These are phyloP conservation scores for Sechiopsis laciniata DNA, from an alignment of 306 rosid genomes.

Conservation along the genomic window DNA sequence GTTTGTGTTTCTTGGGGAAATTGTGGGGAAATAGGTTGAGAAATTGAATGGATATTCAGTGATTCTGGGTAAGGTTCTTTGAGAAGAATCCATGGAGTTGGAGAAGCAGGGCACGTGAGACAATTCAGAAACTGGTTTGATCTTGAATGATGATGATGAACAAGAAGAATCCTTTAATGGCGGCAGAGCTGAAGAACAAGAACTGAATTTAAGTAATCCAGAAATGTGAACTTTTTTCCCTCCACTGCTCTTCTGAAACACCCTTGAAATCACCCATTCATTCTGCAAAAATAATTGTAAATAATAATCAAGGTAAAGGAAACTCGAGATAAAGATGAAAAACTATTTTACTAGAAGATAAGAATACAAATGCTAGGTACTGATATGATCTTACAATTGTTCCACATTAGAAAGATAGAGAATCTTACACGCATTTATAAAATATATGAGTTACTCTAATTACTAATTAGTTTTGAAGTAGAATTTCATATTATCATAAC, in stretches of 20 bases:
- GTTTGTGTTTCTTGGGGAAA: conserved; percentile 29
- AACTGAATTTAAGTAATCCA: conserved; percentile 45
- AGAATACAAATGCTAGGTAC: too few species aligned
- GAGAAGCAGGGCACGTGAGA: conserved; percentile 99
- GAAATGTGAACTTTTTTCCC: conserved; percentile 57
- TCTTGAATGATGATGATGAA: conserved; percentile 29
- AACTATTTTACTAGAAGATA: too few species aligned
- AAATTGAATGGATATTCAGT: conserved; percentile 3
- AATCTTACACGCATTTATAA: too few species aligned
- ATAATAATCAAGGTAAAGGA: too few species aligned
- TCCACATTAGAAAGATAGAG: too few species aligned
- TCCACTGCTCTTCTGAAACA: conserved; percentile 73
- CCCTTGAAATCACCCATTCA: conserved; percentile 92
- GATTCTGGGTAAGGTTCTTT: conserved; percentile 37
- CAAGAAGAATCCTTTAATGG: conserved; percentile 62
- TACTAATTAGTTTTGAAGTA: too few species aligned
- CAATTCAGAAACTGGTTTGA: conserved; percentile 31
- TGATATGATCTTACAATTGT: too few species aligned
- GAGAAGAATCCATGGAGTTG: conserved; percentile 50
- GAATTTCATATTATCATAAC: too few species aligned
- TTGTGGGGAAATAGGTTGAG: neutral
- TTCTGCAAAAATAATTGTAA: conserved; percentile 40
- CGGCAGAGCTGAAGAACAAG: conserved; percentile 36
- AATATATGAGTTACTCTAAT: too few species aligned
- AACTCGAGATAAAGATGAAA: too few species aligned